Evolutionary conservation across 768 basidiomycete species (phyloP).

Genomic region (Coprinellus aureogranulatus): DNA sequence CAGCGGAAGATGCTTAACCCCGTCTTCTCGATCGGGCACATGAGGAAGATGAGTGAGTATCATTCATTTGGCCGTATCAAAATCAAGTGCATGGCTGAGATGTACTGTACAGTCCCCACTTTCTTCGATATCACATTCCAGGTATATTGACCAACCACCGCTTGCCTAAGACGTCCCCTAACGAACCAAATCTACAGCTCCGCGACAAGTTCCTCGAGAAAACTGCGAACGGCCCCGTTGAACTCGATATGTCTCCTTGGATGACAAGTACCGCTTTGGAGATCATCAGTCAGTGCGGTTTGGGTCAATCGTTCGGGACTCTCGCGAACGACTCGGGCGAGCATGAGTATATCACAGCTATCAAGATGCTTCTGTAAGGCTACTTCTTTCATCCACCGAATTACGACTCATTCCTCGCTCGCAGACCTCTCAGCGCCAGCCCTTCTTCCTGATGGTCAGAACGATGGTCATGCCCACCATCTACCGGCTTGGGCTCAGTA

Average conservation of each 20-base stretch:
- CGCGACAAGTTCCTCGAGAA: slow-evolving; percentile 18
- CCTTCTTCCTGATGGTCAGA: neutral
- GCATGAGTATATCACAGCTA: slow-evolving; percentile 28
- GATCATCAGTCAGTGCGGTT: slow-evolving; percentile 44
- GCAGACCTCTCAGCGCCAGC: neutral
- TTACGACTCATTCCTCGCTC: neutral
- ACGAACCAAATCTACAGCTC: slow-evolving; percentile 20
- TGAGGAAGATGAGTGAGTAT: slow-evolving; percentile 34
- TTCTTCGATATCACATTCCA: neutral
- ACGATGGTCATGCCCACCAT: neutral
- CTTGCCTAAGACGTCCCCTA: neutral
- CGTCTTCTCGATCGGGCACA: slow-evolving; percentile 33
- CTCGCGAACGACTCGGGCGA: slow-evolving; percentile 25
- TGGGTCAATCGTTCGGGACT: slow-evolving; percentile 38
- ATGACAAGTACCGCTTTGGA: slow-evolving; percentile 43
- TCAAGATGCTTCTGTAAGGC: slow-evolving; percentile 29
- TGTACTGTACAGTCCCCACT: slow-evolving; percentile 6
- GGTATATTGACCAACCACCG: neutral
- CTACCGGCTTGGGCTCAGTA: neutral
- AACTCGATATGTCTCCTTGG: slow-evolving; percentile 33
- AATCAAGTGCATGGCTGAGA: too few species aligned
- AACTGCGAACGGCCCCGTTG: slow-evolving; percentile 24
- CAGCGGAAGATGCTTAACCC: slow-evolving; percentile 38
- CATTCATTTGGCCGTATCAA: neutral
- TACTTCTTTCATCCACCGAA: neutral